phyloP scores from a whole-genome alignment of 352 stramenopile genomes.

The Phytophthora crassamura region DNA sequence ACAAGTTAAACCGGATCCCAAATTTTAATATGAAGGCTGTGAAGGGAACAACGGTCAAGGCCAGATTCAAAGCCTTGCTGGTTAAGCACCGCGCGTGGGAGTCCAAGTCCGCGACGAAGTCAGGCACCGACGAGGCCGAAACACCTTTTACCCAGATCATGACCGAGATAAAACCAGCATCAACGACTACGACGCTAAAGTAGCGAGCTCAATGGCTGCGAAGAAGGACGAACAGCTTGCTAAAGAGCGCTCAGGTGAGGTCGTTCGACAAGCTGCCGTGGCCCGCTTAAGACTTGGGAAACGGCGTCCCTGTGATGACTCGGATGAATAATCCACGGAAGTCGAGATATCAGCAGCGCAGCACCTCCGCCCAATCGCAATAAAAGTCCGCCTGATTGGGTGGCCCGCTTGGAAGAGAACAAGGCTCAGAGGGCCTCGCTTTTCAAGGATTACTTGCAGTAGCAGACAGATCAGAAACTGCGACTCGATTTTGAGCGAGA shows the following conservation, averaged over 20 bases:
- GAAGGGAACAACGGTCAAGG: constrained; percentile 5
- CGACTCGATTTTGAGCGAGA: constrained; percentile 13
- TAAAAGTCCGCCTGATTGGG: too few relatives aligned
- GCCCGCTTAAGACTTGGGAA: constrained; percentile 2
- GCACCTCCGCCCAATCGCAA: too few relatives aligned
- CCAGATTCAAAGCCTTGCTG: constrained; percentile 9
- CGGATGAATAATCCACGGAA: too few relatives aligned
- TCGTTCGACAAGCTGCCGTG: constrained; percentile 3
- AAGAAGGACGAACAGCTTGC: background rate
- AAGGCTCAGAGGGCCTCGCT: constrained; percentile 3
- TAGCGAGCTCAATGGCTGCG: background rate
- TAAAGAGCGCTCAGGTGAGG: background rate
- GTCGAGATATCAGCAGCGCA: too few relatives aligned
- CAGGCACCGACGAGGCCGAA: constrained; percentile 1
- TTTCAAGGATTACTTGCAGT: constrained; percentile 4
- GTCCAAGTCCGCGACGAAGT: background rate
- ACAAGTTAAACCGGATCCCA: constrained; percentile 6
- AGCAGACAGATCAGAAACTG: constrained; percentile 1
- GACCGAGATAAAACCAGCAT: background rate
- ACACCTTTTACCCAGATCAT: constrained; percentile 1
- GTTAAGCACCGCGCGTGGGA: constrained; percentile 8
- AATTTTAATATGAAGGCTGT: constrained; percentile 16
- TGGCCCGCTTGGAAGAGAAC: background rate
- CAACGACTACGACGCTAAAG: background rate
- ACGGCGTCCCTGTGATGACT: background rate